phyloP scores from a whole-genome alignment of 2,329 filamentous ascomycete genomes.

The Boeremia lycopersici region DNA sequence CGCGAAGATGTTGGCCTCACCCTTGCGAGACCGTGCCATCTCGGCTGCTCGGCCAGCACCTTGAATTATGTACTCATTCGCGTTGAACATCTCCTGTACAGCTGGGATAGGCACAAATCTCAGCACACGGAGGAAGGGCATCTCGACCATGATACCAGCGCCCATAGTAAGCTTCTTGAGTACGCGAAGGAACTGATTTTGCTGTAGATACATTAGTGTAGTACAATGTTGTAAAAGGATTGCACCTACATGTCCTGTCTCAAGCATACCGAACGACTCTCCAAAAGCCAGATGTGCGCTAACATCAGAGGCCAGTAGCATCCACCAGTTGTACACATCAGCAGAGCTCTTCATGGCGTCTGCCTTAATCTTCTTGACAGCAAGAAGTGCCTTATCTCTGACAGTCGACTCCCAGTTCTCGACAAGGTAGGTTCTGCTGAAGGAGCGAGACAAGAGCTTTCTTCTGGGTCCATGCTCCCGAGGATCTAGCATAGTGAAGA shows the following conservation, averaged over 20 bases:
- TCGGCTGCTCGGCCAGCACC: conserved; percentile 40
- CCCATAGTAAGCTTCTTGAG: conserved; percentile 45
- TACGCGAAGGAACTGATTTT: conserved; percentile 45
- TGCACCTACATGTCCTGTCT: conserved; percentile 44
- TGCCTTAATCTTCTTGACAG: conserved; percentile 40
- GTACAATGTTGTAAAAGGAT: background rate
- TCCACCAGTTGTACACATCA: conserved; percentile 48
- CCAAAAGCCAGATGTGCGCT: conserved; percentile 47
- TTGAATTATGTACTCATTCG: conserved; percentile 39
- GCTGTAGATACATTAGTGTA: background rate
- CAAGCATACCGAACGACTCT: conserved; percentile 48
- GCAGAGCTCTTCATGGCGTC: conserved; percentile 31
- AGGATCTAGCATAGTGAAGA: conserved; percentile 48
- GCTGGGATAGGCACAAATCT: conserved; percentile 37
- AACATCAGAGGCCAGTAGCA: conserved; percentile 49
- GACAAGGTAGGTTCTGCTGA: conserved; percentile 44
- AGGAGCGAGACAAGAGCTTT: conserved; percentile 44
- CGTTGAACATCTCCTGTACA: conserved; percentile 44
- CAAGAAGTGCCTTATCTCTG: conserved; percentile 39
- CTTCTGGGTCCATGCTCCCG: conserved; percentile 44
- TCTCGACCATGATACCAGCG: conserved; percentile 45
- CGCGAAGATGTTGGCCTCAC: conserved; percentile 42
- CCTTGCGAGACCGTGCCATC: conserved; percentile 36
- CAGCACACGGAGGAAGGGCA: conserved; percentile 44
- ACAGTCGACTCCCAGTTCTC: conserved; percentile 48